These are phyloP conservation scores for Suillus hirtellus DNA, from an alignment of 768 basidiomycete species.

Conservation along the genomic window DNA sequence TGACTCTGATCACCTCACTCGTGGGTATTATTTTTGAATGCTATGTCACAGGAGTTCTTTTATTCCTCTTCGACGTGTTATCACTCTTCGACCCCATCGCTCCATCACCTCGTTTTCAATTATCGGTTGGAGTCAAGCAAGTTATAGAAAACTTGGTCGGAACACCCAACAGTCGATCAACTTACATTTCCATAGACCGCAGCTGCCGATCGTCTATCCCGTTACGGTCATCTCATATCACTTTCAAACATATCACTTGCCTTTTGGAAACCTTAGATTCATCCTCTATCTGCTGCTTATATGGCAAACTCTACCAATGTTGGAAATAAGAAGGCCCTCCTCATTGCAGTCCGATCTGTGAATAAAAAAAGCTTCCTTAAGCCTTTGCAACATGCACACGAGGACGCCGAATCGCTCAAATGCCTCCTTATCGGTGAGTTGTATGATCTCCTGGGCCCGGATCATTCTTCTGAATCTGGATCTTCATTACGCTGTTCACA, in stretches of 20 bases:
- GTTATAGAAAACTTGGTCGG: not conserved
- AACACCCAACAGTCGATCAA: not conserved
- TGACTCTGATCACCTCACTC: too few species aligned
- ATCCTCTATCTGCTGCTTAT: not conserved
- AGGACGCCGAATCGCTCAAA: constrained; percentile 18
- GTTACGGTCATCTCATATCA: not conserved
- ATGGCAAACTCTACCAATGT: constrained; percentile 5
- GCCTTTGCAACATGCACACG: constrained; percentile 17
- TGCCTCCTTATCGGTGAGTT: constrained; percentile 26
- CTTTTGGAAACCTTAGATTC: not conserved
- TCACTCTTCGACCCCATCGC: not conserved
- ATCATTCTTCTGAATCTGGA: not conserved
- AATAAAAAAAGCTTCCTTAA: not conserved
- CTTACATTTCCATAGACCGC: not conserved
- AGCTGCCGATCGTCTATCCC: not conserved
- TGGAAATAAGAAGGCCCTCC: constrained; percentile 23
- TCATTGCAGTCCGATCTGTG: constrained; percentile 24
- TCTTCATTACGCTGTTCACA: constrained; percentile 13
- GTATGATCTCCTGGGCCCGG: not conserved
- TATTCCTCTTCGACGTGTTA: not conserved
- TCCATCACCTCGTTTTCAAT: not conserved
- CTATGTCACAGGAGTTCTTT: not conserved
- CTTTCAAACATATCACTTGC: not conserved
- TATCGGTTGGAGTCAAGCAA: not conserved
- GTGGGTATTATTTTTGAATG: not conserved